phyloP scores from a whole-genome alignment of 169 alveolate genomes.

The Plasmodium yoelii region DNA sequence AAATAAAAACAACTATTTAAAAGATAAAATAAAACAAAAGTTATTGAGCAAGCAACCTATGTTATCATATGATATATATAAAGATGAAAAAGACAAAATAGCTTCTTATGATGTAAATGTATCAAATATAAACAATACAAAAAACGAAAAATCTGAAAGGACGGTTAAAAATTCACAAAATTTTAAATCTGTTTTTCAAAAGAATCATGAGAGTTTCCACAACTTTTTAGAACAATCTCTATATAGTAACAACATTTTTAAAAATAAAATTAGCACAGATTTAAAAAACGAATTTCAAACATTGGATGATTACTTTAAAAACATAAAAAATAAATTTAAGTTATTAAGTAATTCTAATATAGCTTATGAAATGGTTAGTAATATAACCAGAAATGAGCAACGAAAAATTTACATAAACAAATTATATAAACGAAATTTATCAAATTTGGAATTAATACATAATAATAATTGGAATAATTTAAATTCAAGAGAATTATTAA shows the following conservation, averaged over 20 bases:
- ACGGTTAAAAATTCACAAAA: constrained; percentile 6
- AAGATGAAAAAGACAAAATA: constrained; percentile 21
- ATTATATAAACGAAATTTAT: not conserved
- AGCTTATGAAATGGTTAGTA: not conserved
- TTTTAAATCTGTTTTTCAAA: constrained; percentile 15
- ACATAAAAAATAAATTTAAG: constrained; percentile 15
- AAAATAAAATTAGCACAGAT: not conserved
- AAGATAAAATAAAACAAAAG: constrained; percentile 19
- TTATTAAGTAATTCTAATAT: not conserved
- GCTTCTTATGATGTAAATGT: not conserved
- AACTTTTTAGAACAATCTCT: constrained; percentile 17
- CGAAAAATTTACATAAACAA: constrained; percentile 5
- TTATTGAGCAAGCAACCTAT: constrained; percentile 1
- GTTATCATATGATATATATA: constrained; percentile 8
- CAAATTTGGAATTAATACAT: not conserved
- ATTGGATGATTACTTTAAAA: constrained; percentile 13
- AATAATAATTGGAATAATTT: too few species aligned
- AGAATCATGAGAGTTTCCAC: constrained; percentile 1
- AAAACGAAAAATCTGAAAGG: constrained; percentile 7
- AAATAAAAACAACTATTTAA: constrained; percentile 51
- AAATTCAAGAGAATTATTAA: too few species aligned
- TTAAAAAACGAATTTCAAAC: too few species aligned
- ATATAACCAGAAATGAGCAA: not conserved
- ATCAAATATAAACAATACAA: not conserved
- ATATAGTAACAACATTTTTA: not conserved